phyloP scores from a whole-genome alignment of 192 early-diverging fungal genomes.

The Umbelopsis ramanniana region DNA sequence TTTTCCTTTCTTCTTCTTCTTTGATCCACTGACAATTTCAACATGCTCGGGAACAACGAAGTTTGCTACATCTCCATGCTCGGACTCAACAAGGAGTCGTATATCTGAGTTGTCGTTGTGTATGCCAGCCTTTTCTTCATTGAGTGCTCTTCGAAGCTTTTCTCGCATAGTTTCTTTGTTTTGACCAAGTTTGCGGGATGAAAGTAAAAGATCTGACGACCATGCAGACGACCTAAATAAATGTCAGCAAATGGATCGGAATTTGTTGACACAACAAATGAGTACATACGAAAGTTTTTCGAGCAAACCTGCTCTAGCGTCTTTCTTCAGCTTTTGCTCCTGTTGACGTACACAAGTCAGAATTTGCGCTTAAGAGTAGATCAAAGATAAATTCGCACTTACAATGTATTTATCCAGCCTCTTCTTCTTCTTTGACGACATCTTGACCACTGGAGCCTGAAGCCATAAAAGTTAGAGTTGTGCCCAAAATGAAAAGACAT shows the following conservation, averaged over 20 bases:
- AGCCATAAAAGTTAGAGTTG: background rate
- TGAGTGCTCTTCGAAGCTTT: constrained; percentile 64
- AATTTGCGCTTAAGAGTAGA: background rate
- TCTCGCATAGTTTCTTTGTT: constrained; percentile 66
- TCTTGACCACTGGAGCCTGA: constrained; percentile 26
- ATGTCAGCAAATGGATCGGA: constrained; percentile 33
- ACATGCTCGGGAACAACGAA: constrained; percentile 36
- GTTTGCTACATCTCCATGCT: constrained; percentile 44
- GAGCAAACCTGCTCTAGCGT: constrained; percentile 66
- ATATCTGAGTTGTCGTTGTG: constrained; percentile 60
- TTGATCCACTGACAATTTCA: constrained; percentile 23
- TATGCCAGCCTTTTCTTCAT: constrained; percentile 70
- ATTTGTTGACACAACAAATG: too few relatives aligned
- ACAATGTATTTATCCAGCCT: constrained; percentile 81
- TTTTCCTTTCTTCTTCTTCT: constrained; percentile 19
- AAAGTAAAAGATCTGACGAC: constrained; percentile 71
- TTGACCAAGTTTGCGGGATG: constrained; percentile 69
- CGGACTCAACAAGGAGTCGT: constrained; percentile 58
- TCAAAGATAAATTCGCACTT: constrained; percentile 25
- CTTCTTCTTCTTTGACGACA: constrained; percentile 77
- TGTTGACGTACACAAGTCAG: constrained; percentile 19
- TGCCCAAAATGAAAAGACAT: background rate
- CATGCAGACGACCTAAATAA: constrained; percentile 59
- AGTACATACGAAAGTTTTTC: constrained; percentile 58
- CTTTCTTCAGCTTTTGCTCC: constrained; percentile 84